A percentile compares a stretch with the other conserved stretches of the same genome.
These are phyloP conservation scores for Phlebiopsis flavidoalba DNA, from an alignment of 768 basidiomycete genomes.

Conservation along the genomic window DNA sequence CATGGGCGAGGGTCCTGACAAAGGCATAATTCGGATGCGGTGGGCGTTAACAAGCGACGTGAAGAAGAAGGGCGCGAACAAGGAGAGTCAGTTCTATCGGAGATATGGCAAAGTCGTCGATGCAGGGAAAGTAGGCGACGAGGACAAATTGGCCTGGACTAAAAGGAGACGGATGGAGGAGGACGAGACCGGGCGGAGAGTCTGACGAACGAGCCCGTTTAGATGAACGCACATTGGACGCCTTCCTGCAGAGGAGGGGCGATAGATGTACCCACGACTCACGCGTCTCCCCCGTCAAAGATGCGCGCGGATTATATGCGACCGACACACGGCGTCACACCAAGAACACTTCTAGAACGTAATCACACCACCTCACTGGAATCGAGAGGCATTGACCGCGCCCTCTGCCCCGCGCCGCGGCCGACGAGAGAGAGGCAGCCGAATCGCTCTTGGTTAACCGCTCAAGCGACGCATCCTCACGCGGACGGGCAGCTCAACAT, in stretches of 20 bases:
- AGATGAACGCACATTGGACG: conserved; percentile 68
- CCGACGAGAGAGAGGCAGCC: conserved; percentile 20
- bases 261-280: conserved; percentile 21
- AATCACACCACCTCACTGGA: conserved; percentile 43
- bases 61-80: conserved; percentile 72
- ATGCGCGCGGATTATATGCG: conserved; percentile 70
- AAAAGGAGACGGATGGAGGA: conserved; percentile 32
- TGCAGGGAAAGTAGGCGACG: conserved; percentile 49
- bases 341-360: conserved; percentile 49
- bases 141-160: conserved; percentile 14
- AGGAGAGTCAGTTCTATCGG: conserved; percentile 73
- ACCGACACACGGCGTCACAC: conserved; percentile 31
- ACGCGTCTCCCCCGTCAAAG: conserved; percentile 52
- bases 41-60: conserved; percentile 72
- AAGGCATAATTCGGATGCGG: conserved; percentile 64
- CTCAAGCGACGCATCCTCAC: conserved; percentile 8
- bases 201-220: conserved; percentile 37
- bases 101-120: conserved; percentile 59
- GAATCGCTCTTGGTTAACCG: conserved; percentile 11
- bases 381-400: conserved; percentile 41
- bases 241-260: conserved; percentile 52
- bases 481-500: conserved; percentile 17
- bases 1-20: conserved; percentile 58
- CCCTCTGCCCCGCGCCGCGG: conserved; percentile 41
- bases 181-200: conserved; percentile 31